Evolutionary conservation across 2,329 filamentous ascomycete genomes (phyloP), one percentile per base, ranked within the genome.

Genomic region (Aspergillus oerlinghausenensis): DNA sequence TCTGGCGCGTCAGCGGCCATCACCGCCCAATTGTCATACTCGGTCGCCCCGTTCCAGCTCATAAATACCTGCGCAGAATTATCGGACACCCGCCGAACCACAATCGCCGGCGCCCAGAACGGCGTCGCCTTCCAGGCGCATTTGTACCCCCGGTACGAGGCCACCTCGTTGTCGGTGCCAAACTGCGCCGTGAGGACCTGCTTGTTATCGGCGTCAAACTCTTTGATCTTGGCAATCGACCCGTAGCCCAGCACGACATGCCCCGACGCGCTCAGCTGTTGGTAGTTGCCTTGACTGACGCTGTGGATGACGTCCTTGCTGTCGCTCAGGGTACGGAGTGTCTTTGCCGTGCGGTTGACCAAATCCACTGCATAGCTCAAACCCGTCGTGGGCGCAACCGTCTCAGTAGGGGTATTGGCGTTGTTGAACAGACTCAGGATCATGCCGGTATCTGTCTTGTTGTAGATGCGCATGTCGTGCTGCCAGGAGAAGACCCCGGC

Each of bases 11-110:
- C 23, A 28, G 61, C 62, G 8, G 63, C 61, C 48, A 71, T 73
- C 3, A 77, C 54, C 19, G 67, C 69, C 73, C 74, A 75, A 45
- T 62, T 67, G 54, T 65, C 63, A 50, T 73, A 67, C 58, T 74
- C 73, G 0, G 72, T 74, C 4, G 71, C 72, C 8, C 71, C 71
- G 49, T 71, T 72, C 72, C 72, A 74, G 63, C 72, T 75, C 68
- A 75, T 74, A 56, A 68, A 67, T n/a, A 73, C 56, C 19, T 54
- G 47, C 0, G 66, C 68, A 1, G 55, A 54, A 14, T 57, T 52
- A 28, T 62, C 52, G 7, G 56, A 50, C 40, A 55, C 60, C 14
- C 56, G 60, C 26, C 52, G 45, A 4, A 65, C 58, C 5, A 66
- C 61, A 4, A 67, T 32, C n/a, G 56, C 59, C 19, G 70, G 70